Evolutionary conservation across 306 rosid genomes (phyloP).

Genomic region (Rosa chinensis): DNA sequence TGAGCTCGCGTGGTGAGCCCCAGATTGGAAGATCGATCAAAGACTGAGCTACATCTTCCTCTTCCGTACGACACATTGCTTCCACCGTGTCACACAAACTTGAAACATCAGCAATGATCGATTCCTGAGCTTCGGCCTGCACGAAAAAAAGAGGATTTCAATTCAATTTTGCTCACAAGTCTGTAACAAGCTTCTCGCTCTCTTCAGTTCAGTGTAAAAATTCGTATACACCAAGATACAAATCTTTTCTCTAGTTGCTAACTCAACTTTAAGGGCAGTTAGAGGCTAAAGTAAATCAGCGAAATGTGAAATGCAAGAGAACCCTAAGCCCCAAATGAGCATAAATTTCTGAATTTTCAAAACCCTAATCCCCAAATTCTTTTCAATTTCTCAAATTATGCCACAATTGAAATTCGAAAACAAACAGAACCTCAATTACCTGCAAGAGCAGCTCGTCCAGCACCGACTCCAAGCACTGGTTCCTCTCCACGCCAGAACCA

Average conservation of each 20-base stretch:
- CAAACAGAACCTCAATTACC: conserved; percentile 33
- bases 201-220: not conserved
- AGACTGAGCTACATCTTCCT: conserved; percentile 47
- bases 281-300: not conserved
- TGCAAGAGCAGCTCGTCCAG: conserved; percentile 55
- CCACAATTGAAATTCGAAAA: not conserved
- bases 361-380: conserved; percentile 22
- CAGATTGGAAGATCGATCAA: conserved; percentile 69
- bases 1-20: conserved; percentile 60
- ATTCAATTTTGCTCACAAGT: not conserved
- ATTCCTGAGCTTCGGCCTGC: conserved; percentile 77
- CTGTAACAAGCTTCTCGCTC: not conserved
- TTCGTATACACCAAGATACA: not conserved
- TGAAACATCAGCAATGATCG: conserved; percentile 49
- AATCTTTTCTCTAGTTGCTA: not conserved
- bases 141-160: not conserved
- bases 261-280: not conserved
- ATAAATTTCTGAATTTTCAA: not conserved
- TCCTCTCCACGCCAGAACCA: conserved; percentile 21
- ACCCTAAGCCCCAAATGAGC: not conserved
- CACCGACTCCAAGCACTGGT: conserved; percentile 28
- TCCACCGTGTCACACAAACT: conserved; percentile 66
- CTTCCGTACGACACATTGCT: conserved; percentile 44
- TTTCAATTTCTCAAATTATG: not conserved
- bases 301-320: not conserved